Evolutionary conservation across 192 early-diverging fungal genomes (phyloP).

Genomic region (Dimargaris verticillata): DNA sequence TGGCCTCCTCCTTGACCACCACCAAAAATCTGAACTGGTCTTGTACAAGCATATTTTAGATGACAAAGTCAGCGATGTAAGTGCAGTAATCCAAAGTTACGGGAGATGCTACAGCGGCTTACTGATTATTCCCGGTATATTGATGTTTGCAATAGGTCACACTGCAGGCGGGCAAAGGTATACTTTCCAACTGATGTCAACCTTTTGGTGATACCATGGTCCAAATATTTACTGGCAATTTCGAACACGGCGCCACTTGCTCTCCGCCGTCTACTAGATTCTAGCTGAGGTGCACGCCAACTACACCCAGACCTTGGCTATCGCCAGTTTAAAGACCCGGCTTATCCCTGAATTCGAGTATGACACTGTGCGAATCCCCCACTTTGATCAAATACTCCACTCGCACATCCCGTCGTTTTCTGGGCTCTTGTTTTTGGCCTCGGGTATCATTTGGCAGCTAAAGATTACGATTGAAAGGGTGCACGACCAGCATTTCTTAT

Average conservation of each 20-base stretch:
- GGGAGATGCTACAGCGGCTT: too few relatives aligned
- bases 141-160: too few relatives aligned
- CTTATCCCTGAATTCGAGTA: neutral
- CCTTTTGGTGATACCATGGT: neutral
- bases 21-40: neutral
- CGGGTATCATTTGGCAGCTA: slow-evolving; percentile 7
- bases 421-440: slow-evolving; percentile 5
- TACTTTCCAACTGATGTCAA: neutral
- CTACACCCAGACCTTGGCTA: neutral
- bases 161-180: neutral
- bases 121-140: too few relatives aligned
- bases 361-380: slow-evolving; percentile 3
- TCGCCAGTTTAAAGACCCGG: neutral
- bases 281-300: neutral
- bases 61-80: neutral
- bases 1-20: neutral
- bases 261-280: too few relatives aligned
- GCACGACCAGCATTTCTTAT: neutral
- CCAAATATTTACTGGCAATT: neutral
- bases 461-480: neutral
- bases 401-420: neutral
- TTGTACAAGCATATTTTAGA: neutral
- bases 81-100: too few relatives aligned
- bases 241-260: too few relatives aligned
- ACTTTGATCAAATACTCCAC: neutral